Conservation (phyloP, 371 early-diverging fungal genomes). For the Mortierella sp. region DNA sequence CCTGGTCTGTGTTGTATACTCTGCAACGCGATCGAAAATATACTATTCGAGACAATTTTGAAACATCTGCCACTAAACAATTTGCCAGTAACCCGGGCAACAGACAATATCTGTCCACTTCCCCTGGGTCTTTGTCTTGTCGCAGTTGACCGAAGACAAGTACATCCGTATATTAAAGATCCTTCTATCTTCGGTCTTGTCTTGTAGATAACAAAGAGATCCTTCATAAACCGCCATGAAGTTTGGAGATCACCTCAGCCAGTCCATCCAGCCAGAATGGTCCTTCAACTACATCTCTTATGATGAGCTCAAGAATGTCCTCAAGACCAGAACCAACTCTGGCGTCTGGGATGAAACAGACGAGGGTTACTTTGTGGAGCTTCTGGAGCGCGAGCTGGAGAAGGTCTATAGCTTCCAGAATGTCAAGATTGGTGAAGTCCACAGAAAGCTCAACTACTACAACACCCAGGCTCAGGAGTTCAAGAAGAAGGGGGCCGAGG, state of each 20-base stretch:
- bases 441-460: constrained; percentile 82
- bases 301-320: constrained; percentile 81
- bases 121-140: too few relatives aligned
- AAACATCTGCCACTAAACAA: too few relatives aligned
- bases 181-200: too few relatives aligned
- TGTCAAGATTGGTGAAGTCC: constrained; percentile 91
- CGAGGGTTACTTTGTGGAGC: constrained; percentile 89
- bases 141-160: too few relatives aligned
- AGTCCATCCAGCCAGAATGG: constrained; percentile 85
- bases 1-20: too few relatives aligned
- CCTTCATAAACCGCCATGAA: constrained; percentile 70
- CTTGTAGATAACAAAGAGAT: neutral
- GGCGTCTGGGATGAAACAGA: constrained; percentile 72
- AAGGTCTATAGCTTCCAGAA: constrained; percentile 93
- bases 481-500: constrained; percentile 65
- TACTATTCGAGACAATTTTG: too few relatives aligned
- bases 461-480: constrained; percentile 70
- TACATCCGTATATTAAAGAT: too few relatives aligned
- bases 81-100: too few relatives aligned
- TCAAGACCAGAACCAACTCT: constrained; percentile 67
- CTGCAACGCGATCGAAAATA: too few relatives aligned
- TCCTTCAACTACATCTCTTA: constrained; percentile 88
- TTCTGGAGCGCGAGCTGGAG: constrained; percentile 91
- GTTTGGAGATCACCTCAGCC: constrained; percentile 85
- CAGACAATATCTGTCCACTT: too few relatives aligned